Base-by-base conservation (phyloP, 2,329 filamentous ascomycete genomes). In the Colletotrichum costaricense region DNA sequence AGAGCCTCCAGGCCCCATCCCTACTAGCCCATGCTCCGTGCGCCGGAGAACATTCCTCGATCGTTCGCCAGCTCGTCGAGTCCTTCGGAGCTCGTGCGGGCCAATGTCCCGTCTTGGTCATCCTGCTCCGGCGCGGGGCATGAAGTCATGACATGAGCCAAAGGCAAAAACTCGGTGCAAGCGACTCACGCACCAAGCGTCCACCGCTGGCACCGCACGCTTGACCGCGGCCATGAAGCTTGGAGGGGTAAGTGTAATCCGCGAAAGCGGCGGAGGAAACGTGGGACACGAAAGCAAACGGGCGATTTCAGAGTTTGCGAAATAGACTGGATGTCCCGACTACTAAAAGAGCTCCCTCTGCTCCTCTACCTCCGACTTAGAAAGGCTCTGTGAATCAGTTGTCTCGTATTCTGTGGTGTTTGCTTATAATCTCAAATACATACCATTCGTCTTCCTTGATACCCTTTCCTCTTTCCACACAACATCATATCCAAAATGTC, bases 401-500 rank as follows among this genome's bases (percentile, higher is more conserved):
- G 46, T 56, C 30, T 56, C 5, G 5, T 19, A 35, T 35, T 5
- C 8, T 24, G 46, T 54, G 14, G 11, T 35, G 28, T 35, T 54
- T 11, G 42, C 33, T 7, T 49, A 28, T n/a, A 35, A 22, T 19
- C 46, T 19, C 38, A 22, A 33, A 4, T 35, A 38, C 16, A 24
- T 56, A 11, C 42, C 46, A 26, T 56, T 28, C 14, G n/a, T 55
- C 28, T 12, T 55, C 19, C n/a, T 26, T n/a, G 11, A 46, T 16
- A 38, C 22, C 42, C 8, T 9, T 9, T 49, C 19, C 19, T 8
- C n/a, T 8, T 58, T 49, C 19, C 19, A 11, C n/a, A 8, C 65
- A n/a, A 19, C 42, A 46, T 24, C 46, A 33, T 4, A 52, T 24
- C 5, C 77, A 80, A 35, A 58, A 88, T 88, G 86, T 77, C 81